Evolutionary conservation across 805 yeast species (phyloP), one percentile per base, ranked within the genome.

Genomic region (Gaillardinia entomophila): DNA sequence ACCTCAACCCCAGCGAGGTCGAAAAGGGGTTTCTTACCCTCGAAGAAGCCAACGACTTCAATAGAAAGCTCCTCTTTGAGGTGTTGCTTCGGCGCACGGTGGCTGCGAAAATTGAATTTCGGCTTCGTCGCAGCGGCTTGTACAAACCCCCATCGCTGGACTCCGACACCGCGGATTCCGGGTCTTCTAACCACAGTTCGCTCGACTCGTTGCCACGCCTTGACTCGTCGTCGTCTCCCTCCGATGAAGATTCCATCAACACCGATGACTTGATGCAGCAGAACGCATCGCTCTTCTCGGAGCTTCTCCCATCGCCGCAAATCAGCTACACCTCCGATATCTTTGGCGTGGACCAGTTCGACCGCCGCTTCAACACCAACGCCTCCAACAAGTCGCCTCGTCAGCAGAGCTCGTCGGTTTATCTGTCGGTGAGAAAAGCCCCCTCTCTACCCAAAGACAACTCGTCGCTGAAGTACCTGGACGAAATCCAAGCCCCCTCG

Each of bases 91-190:
- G 71, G 36, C 43, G 68, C 35, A 66, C 70, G 1, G 41, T 64
- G 40, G 63, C 68, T 22, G 71, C 68, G 5, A 66, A 66, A 43
- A 51, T 66, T 16, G 61, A 48, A 3, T 66, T 51, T 36, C 39
- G 71, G 26, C 45, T 66, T 7, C 19, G 19, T 5, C 17, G 12
- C 15, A 12, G 24, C 12, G 24, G 16, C 24, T 4, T 11, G 12
- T 19, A 26, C 3, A 13, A 27, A 11, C 16, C 29, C 12, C 19
- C 4, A 14, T 13, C n/a, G 13, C 23, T 12, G 16, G 22, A 31
- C 16, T 26, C 32, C n/a, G 22, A 24, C 10, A 12, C 34, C 2
- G 25, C 34, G 12, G 20, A 25, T 5, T 27, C 24, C 5, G 24
- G 29, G 12, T 27, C 34, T 12, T 31, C 34, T 1, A 11, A n/a